Evolutionary conservation across 23 red algal species (phyloP), one percentile per base, ranked within the genome.

Genomic region (Gracilariopsis chorda): DNA sequence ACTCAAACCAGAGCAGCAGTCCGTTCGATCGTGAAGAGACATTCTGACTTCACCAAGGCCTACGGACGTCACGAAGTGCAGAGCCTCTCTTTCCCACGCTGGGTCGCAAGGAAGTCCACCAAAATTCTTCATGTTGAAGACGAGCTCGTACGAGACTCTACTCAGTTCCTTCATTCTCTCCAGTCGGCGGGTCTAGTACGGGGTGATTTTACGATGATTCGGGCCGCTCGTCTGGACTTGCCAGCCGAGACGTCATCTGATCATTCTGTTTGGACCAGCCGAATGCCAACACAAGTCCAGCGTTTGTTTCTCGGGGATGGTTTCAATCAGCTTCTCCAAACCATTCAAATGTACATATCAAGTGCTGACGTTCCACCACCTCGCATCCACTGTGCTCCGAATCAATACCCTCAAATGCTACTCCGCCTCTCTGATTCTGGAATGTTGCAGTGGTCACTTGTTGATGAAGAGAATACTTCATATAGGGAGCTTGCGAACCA

Each of bases 391-490:
- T 17, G n/a, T 12, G 16, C 16, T 72, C 65, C 65, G 4, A 34
- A 34, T 11, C 65, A 72, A 16, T 37, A 72, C 29, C 7, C 36
- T 4, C 6, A 33, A 7, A 32, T 72, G 9, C 36, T 47, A 12
- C 4, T 16, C 10, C 21, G 55, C 21, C 30, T 60, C n/a, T 21
- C 21, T 60, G 65, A 39, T 6, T 7, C 65, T 21, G 77, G 49
- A 5, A 59, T 82, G 77, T 28, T 82, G 21, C 19, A 59, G 10
- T 82, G 77, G 52, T 82, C 77, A 16, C n/a, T 53, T 4, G 49
- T 82, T 4, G 77, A 56, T 3, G 17, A 7, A 34, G 77, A 82
- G 20, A 14, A 52, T n/a, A 39, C 7, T 5, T 21, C 17, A 32
- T 82, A 82, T 1, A 19, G 32, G 41, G 11, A 8, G 10, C 48